Evolutionary conservation across 306 rosid species (phyloP).

Genomic region (Sesbania bispinosa): DNA sequence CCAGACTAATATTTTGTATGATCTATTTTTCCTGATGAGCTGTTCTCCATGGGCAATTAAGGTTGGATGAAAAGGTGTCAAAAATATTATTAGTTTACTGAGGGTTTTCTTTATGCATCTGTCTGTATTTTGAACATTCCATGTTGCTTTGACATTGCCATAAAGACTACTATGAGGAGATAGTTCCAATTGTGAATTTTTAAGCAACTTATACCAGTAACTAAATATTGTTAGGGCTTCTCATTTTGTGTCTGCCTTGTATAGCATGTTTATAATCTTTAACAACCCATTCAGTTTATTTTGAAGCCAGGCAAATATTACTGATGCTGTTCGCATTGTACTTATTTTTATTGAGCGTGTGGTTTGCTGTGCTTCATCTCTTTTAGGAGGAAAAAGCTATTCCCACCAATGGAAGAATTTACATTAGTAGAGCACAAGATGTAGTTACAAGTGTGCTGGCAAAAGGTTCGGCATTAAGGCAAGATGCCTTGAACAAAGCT

Average conservation of each 20-base stretch:
- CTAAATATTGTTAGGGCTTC: not conserved
- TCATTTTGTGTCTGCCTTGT: not conserved
- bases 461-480: slow-evolving; percentile 79
- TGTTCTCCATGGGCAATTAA: not conserved
- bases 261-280: slow-evolving; percentile 1
- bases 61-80: not conserved
- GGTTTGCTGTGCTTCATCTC: slow-evolving; percentile 7
- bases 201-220: not conserved
- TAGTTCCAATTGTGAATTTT: not conserved
- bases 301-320: not conserved
- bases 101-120: not conserved
- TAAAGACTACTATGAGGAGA: not conserved
- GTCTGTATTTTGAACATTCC: not conserved
- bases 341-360: not conserved
- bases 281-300: not conserved
- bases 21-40: not conserved
- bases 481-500: slow-evolving; percentile 88
- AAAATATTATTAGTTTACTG: not conserved
- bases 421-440: slow-evolving; percentile 75
- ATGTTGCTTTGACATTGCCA: not conserved
- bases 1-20: slow-evolving; percentile 3
- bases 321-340: not conserved
- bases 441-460: slow-evolving; percentile 71
- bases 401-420: slow-evolving; percentile 55
- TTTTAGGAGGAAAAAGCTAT: slow-evolving; percentile 45